Evolutionary conservation across 2,329 filamentous ascomycete genomes (phyloP).

Genomic region (Hymenotorrendiella dingleyae): DNA sequence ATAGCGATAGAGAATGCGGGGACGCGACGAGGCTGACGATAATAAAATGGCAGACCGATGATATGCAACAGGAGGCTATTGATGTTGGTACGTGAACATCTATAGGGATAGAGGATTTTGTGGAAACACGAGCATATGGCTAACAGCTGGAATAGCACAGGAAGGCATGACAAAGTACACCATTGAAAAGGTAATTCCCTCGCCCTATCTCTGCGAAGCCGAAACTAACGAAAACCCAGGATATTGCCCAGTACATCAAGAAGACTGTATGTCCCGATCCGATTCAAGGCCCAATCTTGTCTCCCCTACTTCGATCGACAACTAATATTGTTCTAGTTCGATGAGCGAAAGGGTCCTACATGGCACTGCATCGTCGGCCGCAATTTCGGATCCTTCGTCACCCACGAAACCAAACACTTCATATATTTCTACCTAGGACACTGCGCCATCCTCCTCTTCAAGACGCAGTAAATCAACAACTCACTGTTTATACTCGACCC

Average conservation of each 20-base stretch:
- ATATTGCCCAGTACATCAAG: conserved; percentile 95
- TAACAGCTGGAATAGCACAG: conserved; percentile 46
- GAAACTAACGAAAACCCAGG: conserved; percentile 43
- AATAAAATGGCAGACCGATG: conserved; percentile 65
- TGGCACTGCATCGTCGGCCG: conserved; percentile 99
- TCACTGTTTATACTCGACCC: background rate
- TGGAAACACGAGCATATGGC: conserved; percentile 8
- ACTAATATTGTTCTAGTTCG: conserved; percentile 60
- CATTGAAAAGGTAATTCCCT: conserved; percentile 58
- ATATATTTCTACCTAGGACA: conserved; percentile 99
- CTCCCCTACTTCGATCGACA: background rate
- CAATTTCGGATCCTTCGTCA: conserved; percentile 99
- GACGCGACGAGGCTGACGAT: background rate
- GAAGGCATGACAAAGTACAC: conserved; percentile 67
- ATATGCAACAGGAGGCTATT: conserved; percentile 94
- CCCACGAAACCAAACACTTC: conserved; percentile 98
- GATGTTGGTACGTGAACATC: conserved; percentile 72
- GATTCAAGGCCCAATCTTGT: background rate
- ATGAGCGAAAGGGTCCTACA: conserved; percentile 92
- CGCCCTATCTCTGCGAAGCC: background rate
- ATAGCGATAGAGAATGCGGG: background rate
- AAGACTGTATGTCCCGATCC: conserved; percentile 58
- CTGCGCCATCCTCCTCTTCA: conserved; percentile 97
- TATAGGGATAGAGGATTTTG: background rate
- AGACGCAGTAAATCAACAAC: conserved; percentile 68